phyloP scores from a whole-genome alignment of 768 basidiomycete species.

The Suillus luteus region DNA sequence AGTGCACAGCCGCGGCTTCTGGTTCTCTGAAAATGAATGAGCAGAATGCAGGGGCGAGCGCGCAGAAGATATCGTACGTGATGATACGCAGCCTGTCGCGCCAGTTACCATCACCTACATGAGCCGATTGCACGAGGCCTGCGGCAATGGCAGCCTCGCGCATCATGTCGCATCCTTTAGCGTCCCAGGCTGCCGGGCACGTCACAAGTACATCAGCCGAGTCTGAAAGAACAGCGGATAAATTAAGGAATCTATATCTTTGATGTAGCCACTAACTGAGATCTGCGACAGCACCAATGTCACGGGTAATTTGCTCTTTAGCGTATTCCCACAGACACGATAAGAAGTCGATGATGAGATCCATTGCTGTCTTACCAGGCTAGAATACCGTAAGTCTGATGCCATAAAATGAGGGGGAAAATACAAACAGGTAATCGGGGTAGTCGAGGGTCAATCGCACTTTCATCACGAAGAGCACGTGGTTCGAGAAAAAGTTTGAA shows the following conservation, averaged over 20 bases:
- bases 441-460: constrained; percentile 71
- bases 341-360: constrained; percentile 84
- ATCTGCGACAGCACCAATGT: constrained; percentile 85
- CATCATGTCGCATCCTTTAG: constrained; percentile 83
- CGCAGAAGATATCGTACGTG: constrained; percentile 44
- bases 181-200: constrained; percentile 92
- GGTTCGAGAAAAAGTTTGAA: constrained; percentile 91
- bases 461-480: constrained; percentile 71
- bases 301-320: constrained; percentile 82
- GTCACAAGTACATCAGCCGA: constrained; percentile 84
- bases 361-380: constrained; percentile 74
- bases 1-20: constrained; percentile 92
- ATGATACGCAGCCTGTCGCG: constrained; percentile 82
- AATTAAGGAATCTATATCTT: constrained; percentile 7
- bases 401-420: neutral
- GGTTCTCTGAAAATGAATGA: constrained; percentile 47
- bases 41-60: constrained; percentile 2
- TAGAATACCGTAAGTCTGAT: constrained; percentile 32
- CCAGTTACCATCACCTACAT: constrained; percentile 74
- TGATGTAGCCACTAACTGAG: constrained; percentile 53
- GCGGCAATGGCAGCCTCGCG: constrained; percentile 80
- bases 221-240: constrained; percentile 44
- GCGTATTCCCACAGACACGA: constrained; percentile 86
- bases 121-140: constrained; percentile 72
- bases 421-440: constrained; percentile 68